Base-by-base conservation (phyloP, 768 basidiomycete species). In the Russula olivacea region DNA sequence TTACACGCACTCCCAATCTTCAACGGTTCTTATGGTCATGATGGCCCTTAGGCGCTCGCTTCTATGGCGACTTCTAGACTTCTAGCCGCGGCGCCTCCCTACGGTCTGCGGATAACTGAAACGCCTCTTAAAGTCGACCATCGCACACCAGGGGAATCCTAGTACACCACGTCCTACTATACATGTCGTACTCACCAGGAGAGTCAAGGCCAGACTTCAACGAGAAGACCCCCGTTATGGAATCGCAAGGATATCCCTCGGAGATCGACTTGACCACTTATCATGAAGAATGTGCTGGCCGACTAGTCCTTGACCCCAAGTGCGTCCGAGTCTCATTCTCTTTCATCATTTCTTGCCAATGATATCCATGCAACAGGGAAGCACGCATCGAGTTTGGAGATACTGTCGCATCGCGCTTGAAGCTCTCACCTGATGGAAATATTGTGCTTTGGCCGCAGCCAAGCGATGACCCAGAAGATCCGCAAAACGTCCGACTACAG, bases 391-490 rank as follows among this genome's bases (percentile, higher is more conserved):
- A 86, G 72, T 81, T 86, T 55, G 86, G 86, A 9, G 81, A 81
- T 25, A 73, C 73, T 4, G 71, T 85, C 40, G 84, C 85, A 0
- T 73, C 79, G 4, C 76, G 70, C 53, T 75, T 88, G 58, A 88
- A 88, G 76, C 74, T 85, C 8, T 78, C 81, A 5, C 63, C 68
- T 19, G 83, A 85, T 60, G 85, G 86, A 0, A 80, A 75, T 17
- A 83, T 78, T 52, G 80, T 88, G 10, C 77, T 89, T 0, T 88
- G 86, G 84, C 87, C 87, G n/a, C 87, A 88, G 68, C 86, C 87
- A 1, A 79, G 80, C 1, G 81, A 86, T 67, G 78, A 82, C 50
- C 79, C 80, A 0, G 74, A 80, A 21, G 85, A 88, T 68, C 86
- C 86, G 17, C 85, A 86, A 73, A 86, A 85, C 66, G 82, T 80